Conservation (phyloP, 179 eudicot species). For the Corrigiola litoralis region DNA sequence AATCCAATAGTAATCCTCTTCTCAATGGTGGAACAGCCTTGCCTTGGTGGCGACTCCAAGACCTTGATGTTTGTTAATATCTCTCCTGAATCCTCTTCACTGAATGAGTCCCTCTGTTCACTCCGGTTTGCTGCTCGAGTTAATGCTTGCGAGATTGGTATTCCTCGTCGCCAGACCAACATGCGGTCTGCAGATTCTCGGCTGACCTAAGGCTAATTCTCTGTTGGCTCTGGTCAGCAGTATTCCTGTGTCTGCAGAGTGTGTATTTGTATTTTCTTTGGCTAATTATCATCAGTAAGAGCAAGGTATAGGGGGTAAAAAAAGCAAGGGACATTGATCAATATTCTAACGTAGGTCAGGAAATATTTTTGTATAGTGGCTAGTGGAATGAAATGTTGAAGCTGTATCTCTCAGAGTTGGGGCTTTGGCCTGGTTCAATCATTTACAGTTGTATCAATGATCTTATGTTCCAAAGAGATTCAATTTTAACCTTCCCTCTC, state of each 20-base stretch:
- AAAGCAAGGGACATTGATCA: not conserved
- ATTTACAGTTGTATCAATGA: slow-evolving; percentile 19
- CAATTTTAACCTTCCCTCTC: slow-evolving; percentile 6
- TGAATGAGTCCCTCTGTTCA: slow-evolving; percentile 85
- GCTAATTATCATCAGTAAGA: slow-evolving; percentile 20
- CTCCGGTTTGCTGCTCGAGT: slow-evolving; percentile 92
- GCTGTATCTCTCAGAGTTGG: slow-evolving; percentile 20
- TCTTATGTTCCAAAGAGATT: slow-evolving; percentile 7
- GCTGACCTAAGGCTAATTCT: slow-evolving; percentile 58
- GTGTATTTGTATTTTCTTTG: slow-evolving; percentile 21
- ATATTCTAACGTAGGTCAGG: slow-evolving; percentile 30
- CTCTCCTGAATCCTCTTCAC: slow-evolving; percentile 73
- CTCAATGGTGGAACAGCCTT: slow-evolving; percentile 61
- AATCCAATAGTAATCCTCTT: too few relatives aligned
- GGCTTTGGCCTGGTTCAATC: slow-evolving; percentile 10
- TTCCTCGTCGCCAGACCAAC: slow-evolving; percentile 79
- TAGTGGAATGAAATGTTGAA: slow-evolving; percentile 24
- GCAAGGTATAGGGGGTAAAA: not conserved
- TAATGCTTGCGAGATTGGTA: slow-evolving; percentile 92
- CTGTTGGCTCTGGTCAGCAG: not conserved
- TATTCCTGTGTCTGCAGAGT: slow-evolving; percentile 1
- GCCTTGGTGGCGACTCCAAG: slow-evolving; percentile 97
- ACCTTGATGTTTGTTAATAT: slow-evolving; percentile 89
- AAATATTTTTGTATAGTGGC: slow-evolving; percentile 35
- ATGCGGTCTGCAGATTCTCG: slow-evolving; percentile 63